phyloP scores from a whole-genome alignment of 106 monocot genomes.

The Narthecium ossifragum region DNA sequence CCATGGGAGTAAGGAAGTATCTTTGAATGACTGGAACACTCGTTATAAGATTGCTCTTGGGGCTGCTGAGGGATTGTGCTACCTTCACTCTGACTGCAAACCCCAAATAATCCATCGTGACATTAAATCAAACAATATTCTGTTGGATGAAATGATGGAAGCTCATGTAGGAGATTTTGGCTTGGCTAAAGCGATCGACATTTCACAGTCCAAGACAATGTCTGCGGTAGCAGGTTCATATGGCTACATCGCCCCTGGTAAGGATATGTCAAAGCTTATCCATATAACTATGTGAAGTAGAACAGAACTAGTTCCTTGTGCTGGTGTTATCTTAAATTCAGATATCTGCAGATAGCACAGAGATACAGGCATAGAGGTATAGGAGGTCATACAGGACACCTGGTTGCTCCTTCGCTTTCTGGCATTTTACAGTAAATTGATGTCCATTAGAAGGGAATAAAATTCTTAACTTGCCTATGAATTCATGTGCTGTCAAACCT shows the following conservation, averaged over 20 bases:
- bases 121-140: conserved; percentile 72
- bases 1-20: conserved; percentile 28
- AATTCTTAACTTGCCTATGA: too few relatives aligned
- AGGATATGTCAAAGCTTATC: background rate
- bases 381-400: too few relatives aligned
- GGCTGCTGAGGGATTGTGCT: conserved; percentile 66
- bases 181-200: conserved; percentile 44
- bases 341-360: too few relatives aligned
- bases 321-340: too few relatives aligned
- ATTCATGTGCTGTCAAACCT: too few relatives aligned
- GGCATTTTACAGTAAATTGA: too few relatives aligned
- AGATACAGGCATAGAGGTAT: too few relatives aligned
- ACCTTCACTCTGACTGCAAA: conserved; percentile 75
- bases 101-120: conserved; percentile 73
- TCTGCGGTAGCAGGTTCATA: conserved; percentile 80
- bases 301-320: too few relatives aligned
- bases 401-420: too few relatives aligned
- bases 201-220: conserved; percentile 53
- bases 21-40: conserved; percentile 53
- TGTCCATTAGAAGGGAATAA: too few relatives aligned
- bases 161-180: conserved; percentile 77
- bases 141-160: conserved; percentile 54
- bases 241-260: conserved; percentile 89
- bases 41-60: conserved; percentile 67
- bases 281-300: too few relatives aligned